Base-by-base conservation (phyloP, 2,329 filamentous ascomycete genomes). In the Cryphonectria carpinicola region DNA sequence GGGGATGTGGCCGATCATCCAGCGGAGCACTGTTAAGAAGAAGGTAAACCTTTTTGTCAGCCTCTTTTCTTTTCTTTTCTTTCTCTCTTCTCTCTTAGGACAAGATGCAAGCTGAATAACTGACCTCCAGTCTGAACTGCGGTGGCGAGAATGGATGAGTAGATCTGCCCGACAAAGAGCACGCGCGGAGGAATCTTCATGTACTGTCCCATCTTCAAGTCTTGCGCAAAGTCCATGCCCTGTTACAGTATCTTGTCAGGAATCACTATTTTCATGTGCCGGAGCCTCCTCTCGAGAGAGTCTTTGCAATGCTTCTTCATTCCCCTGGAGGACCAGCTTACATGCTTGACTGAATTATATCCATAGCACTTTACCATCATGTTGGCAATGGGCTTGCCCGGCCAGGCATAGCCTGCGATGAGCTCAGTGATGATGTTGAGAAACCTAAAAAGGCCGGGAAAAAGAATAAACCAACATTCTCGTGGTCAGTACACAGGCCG, bases 321-420 rank as follows among this genome's bases (percentile, higher is more conserved):
- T 58, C 14, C 14, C 46, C 6, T 6, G 54, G 17, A 11, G 37
- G 8, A 4, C 11, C 13, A 4, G 32, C 54, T 58, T 28, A 58
- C 54, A 58, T 79, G 77, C 67, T 78, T 79, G n/a, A 79, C 75
- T 7, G 78, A 76, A 49, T 78, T 79, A 71, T 79, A 79, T 1
- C 78, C 78, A 52, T 79, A 79, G 25, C 73, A 76, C 65, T 79
- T 79, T 49, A 79, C 77, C 75, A 79, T 79, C 73, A 78, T 78
- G 69, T 78, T 79, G 17, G 78, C 78, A 25, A 76, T 72, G 2
- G 78, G 76, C 64, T 76, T 77, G 1, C 78, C 78, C 0, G 78
- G 78, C 75, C 76, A 77, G 0, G 76, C 77, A 54, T 79, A 79
- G 1, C 78, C 78, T 0, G 77, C 77, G 28, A 79, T 78, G n/a